These are phyloP conservation scores for Moesziomyces antarcticus DNA, from an alignment of 1,284 basidiomycete genomes.

Conservation along the genomic window DNA sequence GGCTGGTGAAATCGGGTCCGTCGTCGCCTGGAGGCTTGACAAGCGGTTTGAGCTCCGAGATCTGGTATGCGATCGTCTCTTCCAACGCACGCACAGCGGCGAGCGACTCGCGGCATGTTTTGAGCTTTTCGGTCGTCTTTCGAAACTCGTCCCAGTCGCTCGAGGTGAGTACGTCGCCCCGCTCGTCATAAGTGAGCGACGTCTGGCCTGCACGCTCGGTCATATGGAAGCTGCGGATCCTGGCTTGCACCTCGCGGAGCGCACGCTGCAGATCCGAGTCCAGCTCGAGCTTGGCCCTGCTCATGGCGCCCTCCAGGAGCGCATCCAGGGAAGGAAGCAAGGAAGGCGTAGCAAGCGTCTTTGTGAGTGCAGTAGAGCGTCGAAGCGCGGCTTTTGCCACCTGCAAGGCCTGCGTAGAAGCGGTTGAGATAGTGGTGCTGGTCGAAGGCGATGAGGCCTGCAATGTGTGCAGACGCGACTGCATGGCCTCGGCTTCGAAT, in stretches of 20 bases:
- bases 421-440: slow-evolving; percentile 5
- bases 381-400: slow-evolving; percentile 17
- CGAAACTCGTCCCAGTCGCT: slow-evolving; percentile 45
- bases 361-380: slow-evolving; percentile 27
- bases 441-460: slow-evolving; percentile 12
- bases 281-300: background rate
- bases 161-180: slow-evolving; percentile 28
- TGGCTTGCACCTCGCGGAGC: slow-evolving; percentile 5
- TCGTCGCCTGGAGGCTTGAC: slow-evolving; percentile 7
- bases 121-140: slow-evolving; percentile 27
- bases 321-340: slow-evolving; percentile 27
- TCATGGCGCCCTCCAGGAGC: slow-evolving; percentile 13
- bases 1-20: slow-evolving; percentile 18
- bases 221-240: slow-evolving; percentile 26
- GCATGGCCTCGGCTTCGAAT: slow-evolving; percentile 44
- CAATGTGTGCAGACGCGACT: slow-evolving; percentile 14
- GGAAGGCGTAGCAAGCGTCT: slow-evolving; percentile 24
- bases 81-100: slow-evolving; percentile 21
- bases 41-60: slow-evolving; percentile 25
- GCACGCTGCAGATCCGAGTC: slow-evolving; percentile 9
- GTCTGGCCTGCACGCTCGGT: slow-evolving; percentile 14
- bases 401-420: slow-evolving; percentile 18
- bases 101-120: slow-evolving; percentile 24
- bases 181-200: slow-evolving; percentile 29
- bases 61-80: slow-evolving; percentile 28